These are phyloP conservation scores for Psilocybe sp. DNA, from an alignment of 768 basidiomycete genomes.

Conservation along the genomic window DNA sequence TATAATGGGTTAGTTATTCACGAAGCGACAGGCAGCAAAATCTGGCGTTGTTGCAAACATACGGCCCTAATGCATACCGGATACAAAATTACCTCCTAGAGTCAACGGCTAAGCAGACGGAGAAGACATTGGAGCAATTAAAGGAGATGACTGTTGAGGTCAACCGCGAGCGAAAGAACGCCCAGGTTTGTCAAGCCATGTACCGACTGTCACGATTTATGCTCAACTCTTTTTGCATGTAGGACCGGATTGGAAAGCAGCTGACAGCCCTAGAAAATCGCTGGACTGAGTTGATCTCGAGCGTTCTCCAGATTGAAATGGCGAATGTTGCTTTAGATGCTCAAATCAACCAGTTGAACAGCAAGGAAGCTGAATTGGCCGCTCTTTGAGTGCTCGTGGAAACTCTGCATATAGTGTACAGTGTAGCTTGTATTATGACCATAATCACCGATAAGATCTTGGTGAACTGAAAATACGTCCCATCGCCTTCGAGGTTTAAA, in stretches of 20 bases:
- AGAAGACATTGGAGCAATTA: conserved; percentile 71
- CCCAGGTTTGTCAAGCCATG: conserved; percentile 53
- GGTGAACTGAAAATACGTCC: neutral
- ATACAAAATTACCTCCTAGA: conserved; percentile 89
- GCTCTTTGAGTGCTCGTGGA: conserved; percentile 25
- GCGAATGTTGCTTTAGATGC: conserved; percentile 86
- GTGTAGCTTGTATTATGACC: conserved; percentile 6
- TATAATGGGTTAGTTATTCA: conserved; percentile 1
- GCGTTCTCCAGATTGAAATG: conserved; percentile 91
- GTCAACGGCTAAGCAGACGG: conserved; percentile 67
- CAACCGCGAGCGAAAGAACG: conserved; percentile 86
- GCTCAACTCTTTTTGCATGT: neutral
- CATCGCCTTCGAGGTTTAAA: neutral
- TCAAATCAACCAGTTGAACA: conserved; percentile 64
- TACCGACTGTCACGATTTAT: neutral
- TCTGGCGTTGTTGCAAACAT: conserved; percentile 75
- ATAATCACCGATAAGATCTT: conserved; percentile 3
- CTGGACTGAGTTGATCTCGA: conserved; percentile 93
- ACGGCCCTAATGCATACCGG: conserved; percentile 89
- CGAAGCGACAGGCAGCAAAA: conserved; percentile 66
- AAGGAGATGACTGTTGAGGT: conserved; percentile 79
- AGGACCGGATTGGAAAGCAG: conserved; percentile 80
- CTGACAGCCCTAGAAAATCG: conserved; percentile 78
- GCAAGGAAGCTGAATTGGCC: conserved; percentile 60
- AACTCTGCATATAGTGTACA: conserved; percentile 10